These are phyloP conservation scores for Neocatenulostroma microsporum DNA, from an alignment of 2,329 filamentous ascomycete genomes.

Conservation along the genomic window DNA sequence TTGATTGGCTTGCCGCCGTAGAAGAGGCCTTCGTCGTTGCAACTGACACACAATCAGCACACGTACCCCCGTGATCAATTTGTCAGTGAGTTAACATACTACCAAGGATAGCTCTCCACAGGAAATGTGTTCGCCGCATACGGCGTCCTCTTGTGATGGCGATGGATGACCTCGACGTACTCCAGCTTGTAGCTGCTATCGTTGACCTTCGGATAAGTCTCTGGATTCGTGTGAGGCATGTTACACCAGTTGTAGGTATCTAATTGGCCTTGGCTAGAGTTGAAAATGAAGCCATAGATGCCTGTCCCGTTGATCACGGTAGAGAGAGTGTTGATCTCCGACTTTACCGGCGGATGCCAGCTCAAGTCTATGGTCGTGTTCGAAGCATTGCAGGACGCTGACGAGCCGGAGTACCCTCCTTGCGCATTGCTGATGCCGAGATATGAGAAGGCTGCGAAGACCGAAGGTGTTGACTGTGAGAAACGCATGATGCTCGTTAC, in stretches of 20 bases:
- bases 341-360: constrained; percentile 53
- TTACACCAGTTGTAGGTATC: constrained; percentile 69
- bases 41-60: constrained; percentile 34
- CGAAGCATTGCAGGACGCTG: constrained; percentile 4
- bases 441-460: constrained; percentile 14
- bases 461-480: constrained; percentile 13
- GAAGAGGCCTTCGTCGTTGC: constrained; percentile 61
- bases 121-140: constrained; percentile 73
- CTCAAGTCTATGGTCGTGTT: constrained; percentile 32
- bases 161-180: constrained; percentile 76
- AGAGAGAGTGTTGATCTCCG: constrained; percentile 54
- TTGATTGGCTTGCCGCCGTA: constrained; percentile 56
- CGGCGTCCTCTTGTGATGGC: constrained; percentile 78
- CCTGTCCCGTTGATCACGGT: constrained; percentile 52
- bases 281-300: constrained; percentile 66
- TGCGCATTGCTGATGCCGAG: not conserved
- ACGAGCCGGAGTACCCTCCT: not conserved
- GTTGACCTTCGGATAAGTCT: constrained; percentile 52
- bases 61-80: not conserved
- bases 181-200: constrained; percentile 53
- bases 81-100: too few relatives aligned
- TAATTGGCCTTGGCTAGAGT: constrained; percentile 52
- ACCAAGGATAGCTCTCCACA: constrained; percentile 62
- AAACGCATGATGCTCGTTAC: constrained; percentile 26
- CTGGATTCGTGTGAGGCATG: constrained; percentile 70